A percentile compares a stretch with the other conserved stretches of the same genome.
phyloP scores from a whole-genome alignment of 225 moss, liverwort and hornwort genomes.

The Thuidium tamariscinum region DNA sequence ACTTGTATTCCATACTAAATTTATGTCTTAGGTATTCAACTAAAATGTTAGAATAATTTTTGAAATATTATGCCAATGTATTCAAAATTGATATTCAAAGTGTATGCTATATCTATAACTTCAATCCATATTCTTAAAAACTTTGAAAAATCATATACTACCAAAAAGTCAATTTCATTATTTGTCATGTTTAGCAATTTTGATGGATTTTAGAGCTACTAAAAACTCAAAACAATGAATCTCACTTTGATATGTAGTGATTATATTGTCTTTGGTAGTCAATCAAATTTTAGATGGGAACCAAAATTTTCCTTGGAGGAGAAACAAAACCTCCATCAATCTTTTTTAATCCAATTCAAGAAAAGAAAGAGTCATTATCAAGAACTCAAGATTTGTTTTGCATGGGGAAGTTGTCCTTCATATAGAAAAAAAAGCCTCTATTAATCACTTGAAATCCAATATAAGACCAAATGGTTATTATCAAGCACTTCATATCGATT shows the following conservation, averaged over 20 bases:
- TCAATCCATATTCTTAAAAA: too few species aligned
- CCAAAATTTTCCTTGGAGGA: not conserved
- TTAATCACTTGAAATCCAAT: too few species aligned
- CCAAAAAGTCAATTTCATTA: too few species aligned
- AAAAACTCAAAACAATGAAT: too few species aligned
- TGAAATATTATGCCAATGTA: not conserved
- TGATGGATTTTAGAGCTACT: too few species aligned
- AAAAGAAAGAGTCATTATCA: not conserved
- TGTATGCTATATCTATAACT: too few species aligned
- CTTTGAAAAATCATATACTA: too few species aligned
- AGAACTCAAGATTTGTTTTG: accelerated
- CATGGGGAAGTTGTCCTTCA: not conserved
- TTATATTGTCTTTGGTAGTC: too few species aligned
- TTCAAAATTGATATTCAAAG: too few species aligned
- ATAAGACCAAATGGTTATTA: not conserved
- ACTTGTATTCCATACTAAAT: not conserved
- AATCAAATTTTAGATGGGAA: not conserved
- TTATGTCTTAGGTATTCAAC: not conserved
- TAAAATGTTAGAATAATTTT: not conserved
- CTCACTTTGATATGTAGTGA: too few species aligned
- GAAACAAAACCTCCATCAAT: not conserved
- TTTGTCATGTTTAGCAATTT: too few species aligned
- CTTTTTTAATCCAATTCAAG: too few species aligned
- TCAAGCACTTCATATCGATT: not conserved
- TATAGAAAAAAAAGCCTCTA: not conserved